Percentiles rank a stretch among this genome's conserved stretches.
Evolutionary conservation across 108 stramenopile species (phyloP).

Genomic region (Pseudonitzschia multiseries): DNA sequence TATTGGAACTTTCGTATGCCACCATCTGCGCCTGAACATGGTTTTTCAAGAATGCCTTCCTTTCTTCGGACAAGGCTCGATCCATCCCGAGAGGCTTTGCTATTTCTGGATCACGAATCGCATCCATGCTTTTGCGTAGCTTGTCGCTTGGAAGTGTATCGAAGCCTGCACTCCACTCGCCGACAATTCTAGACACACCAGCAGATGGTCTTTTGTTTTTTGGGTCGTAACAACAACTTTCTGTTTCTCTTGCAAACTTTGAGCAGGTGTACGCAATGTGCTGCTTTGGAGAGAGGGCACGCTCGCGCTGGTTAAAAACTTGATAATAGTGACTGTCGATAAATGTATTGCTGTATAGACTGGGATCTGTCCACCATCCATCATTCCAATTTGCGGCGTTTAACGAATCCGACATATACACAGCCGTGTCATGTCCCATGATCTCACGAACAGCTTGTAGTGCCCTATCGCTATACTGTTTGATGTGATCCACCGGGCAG

Average conservation of each 20-base stretch:
- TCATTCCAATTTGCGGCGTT: conserved; percentile 44
- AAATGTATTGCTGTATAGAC: conserved; percentile 37
- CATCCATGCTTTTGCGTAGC: conserved; percentile 39
- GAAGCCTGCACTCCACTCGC: conserved; percentile 64
- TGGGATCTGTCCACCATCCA: conserved; percentile 44
- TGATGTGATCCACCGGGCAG: conserved; percentile 29
- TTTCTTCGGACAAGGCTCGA: conserved; percentile 34
- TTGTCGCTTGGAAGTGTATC: conserved; percentile 40
- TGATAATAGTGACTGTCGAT: conserved; percentile 70
- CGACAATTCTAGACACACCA: conserved; percentile 56
- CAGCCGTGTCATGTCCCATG: conserved; percentile 35
- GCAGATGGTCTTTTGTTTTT: conserved; percentile 30
- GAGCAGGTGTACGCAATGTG: conserved; percentile 62
- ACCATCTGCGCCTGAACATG: conserved; percentile 74
- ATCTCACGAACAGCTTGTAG: conserved; percentile 37
- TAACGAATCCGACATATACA: conserved; percentile 61
- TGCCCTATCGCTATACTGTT: conserved; percentile 46
- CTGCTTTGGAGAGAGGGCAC: conserved; percentile 53
- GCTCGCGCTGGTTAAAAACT: conserved; percentile 37
- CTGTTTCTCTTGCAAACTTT: conserved; percentile 32
- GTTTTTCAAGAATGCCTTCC: conserved; percentile 50
- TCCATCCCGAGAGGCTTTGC: conserved; percentile 28
- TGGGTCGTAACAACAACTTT: conserved; percentile 56
- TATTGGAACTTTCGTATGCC: conserved; percentile 46
- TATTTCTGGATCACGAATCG: conserved; percentile 18